These are phyloP conservation scores for Backusella tuberculispora DNA, from an alignment of 192 early-diverging fungal genomes.

Conservation along the genomic window DNA sequence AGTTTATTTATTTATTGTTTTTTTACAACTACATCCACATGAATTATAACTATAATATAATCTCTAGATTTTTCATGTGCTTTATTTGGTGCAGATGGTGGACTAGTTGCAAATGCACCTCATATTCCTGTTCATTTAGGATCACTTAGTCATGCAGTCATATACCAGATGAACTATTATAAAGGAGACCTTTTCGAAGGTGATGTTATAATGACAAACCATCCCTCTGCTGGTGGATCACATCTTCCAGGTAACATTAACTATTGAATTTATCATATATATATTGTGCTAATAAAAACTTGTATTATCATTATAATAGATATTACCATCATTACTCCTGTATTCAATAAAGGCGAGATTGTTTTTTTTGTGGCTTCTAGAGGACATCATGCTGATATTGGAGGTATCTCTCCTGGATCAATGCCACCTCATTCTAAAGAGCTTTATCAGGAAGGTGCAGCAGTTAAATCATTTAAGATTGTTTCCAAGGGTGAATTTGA, in stretches of 20 bases:
- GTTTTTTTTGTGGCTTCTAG: constrained; percentile 96
- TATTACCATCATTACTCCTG: constrained; percentile 96
- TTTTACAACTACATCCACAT: not conserved
- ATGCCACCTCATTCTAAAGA: constrained; percentile 96
- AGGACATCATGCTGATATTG: constrained; percentile 95
- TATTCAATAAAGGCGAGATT: constrained; percentile 78
- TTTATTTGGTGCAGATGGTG: constrained; percentile 87
- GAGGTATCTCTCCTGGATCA: constrained; percentile 77
- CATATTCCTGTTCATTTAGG: constrained; percentile 95
- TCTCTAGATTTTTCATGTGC: constrained; percentile 91
- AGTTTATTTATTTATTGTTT: not conserved
- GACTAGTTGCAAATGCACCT: constrained; percentile 84
- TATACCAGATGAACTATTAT: constrained; percentile 85
- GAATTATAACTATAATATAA: not conserved
- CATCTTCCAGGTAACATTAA: constrained; percentile 71
- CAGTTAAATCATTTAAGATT: constrained; percentile 85
- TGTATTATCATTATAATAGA: constrained; percentile 41
- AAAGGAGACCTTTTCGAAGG: constrained; percentile 76
- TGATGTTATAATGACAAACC: constrained; percentile 94
- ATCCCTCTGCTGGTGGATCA: constrained; percentile 93
- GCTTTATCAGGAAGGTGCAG: constrained; percentile 95
- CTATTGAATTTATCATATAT: not conserved
- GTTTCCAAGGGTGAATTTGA: constrained; percentile 86
- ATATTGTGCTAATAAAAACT: not conserved
- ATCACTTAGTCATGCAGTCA: constrained; percentile 91